Percentiles rank a stretch among this genome's conserved stretches.
Evolutionary conservation across 768 basidiomycete genomes (phyloP).

Genomic region (Rhizopogon sp.): DNA sequence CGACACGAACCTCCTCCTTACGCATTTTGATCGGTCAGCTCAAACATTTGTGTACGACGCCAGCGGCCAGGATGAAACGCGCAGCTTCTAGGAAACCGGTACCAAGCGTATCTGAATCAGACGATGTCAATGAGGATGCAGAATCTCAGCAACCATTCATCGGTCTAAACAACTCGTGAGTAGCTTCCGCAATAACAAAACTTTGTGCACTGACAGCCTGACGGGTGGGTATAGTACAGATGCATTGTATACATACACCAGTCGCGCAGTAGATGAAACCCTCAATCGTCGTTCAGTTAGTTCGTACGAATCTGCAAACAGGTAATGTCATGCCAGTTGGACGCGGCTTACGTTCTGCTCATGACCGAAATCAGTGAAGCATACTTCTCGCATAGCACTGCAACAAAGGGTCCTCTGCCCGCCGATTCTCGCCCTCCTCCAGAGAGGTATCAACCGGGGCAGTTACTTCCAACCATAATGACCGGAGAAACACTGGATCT

Average conservation of each 20-base stretch:
- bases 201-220: not conserved
- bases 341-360: not conserved
- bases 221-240: not conserved
- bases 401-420: not conserved
- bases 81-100: conserved; percentile 21
- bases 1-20: conserved; percentile 1
- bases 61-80: not conserved
- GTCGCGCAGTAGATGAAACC: not conserved
- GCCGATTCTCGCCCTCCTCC: conserved; percentile 10
- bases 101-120: conserved; percentile 5
- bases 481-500: conserved; percentile 63
- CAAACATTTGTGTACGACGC: not conserved
- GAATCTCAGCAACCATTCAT: not conserved
- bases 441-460: conserved; percentile 55
- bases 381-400: not conserved
- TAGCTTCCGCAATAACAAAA: not conserved
- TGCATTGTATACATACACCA: not conserved
- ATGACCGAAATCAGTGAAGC: conserved; percentile 6
- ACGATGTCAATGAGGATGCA: not conserved
- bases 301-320: not conserved
- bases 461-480: conserved; percentile 54
- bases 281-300: not conserved
- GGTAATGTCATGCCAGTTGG: not conserved
- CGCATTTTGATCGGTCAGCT: not conserved
- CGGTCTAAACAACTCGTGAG: not conserved